Base-by-base conservation (phyloP, 2,329 filamentous ascomycete species). In the Arthrobotrys entomopaga region DNA sequence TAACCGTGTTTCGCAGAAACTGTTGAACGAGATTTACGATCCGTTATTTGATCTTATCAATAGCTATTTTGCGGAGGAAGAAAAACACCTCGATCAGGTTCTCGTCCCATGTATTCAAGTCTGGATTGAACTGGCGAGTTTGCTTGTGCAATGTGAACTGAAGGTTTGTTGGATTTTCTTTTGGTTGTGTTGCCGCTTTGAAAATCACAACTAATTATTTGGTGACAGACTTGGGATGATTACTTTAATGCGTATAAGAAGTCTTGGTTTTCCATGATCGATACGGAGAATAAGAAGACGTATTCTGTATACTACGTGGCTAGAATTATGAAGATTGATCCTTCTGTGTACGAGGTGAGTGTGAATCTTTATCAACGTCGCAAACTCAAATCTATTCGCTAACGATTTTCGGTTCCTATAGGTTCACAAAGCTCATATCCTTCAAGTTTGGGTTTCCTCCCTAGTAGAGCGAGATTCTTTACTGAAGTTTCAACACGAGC, bases 401-500 rank as follows among this genome's bases (percentile, higher is more conserved):
- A 3, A 19, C 46, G 0, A 59, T 1, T 40, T 29, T 65, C 15
- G 46, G 56, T 16, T 6, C 34, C 3, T 43, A 3, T 29, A 59
- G 67, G 63, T 13, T 10, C 59, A 80, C 40, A 75, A 67, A 38
- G 34, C 57, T 16, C 63, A 56, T 53, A 82, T 81, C 83, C n/a
- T 83, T 87, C 53, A 77, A 87, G n/a, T 81, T 43, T 87, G 88
- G 83, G 78, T 89, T 40, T 80, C 83, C 11, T 86, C 83, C 13
- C 79, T 89, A 24, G 86, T 86, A 1, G 88, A 89, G 77, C 83
- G 87, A 56, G 85, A 87, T 59, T 86, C 87, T 1, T 82, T 85
- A 80, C 82, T 90, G 49, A 88, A 88, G 77, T 88, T 86, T 75
- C 88, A 90, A 77, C 84, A 89, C 79, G 80, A 81, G 22, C 82